Evolutionary conservation across 352 stramenopile species (phyloP), one percentile per base, ranked within the genome.

Genomic region (Pilasporangium apinafurcum): DNA sequence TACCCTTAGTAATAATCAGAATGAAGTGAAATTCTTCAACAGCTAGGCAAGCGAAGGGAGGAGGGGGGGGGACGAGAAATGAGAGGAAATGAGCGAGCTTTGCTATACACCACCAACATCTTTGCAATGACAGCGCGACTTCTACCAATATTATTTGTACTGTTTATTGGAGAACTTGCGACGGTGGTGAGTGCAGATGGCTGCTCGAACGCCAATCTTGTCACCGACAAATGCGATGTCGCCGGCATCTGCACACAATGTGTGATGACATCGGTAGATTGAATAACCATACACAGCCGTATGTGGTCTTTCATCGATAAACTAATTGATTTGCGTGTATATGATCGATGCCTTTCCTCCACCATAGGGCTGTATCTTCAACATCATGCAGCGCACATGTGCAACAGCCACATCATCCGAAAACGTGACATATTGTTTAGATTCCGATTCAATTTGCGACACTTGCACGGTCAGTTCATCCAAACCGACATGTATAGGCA

Each of bases 221-320:
- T 56, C 9, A 55, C 48, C 30, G 46, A 77, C 40, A 16, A 50
- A 8, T 84, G 71, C 52, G 54, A 80, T 31, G 51, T 73, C 24
- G 54, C 57, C n/a, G 24, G 37, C 16, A 65, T 73, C 41, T 84
- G 71, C 44, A 21, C 43, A 21, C 44, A 44, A 20, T 84, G 71
- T 50, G 31, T 79, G 12, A 42, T 27, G 18, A 51, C 61, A 3
- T 59, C 48, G 35, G 65, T 77, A 42, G 12, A 54, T 47, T 13
- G 13, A n/a, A n/a, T n/a, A n/a, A n/a, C n/a, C n/a, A n/a, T n/a
- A n/a, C n/a, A n/a, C n/a, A n/a, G n/a, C n/a, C 32, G 5, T 17
- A 14, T 36, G 16, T 39, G 13, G 17, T 31, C 8, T 21, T 28
- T 16, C 9, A 13, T 1, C 26, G 5, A 14, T 29, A 12, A 1